Evolutionary conservation across 2,329 filamentous ascomycete species (phyloP).

Genomic region (Arthrobotrys pseudoclavata): DNA sequence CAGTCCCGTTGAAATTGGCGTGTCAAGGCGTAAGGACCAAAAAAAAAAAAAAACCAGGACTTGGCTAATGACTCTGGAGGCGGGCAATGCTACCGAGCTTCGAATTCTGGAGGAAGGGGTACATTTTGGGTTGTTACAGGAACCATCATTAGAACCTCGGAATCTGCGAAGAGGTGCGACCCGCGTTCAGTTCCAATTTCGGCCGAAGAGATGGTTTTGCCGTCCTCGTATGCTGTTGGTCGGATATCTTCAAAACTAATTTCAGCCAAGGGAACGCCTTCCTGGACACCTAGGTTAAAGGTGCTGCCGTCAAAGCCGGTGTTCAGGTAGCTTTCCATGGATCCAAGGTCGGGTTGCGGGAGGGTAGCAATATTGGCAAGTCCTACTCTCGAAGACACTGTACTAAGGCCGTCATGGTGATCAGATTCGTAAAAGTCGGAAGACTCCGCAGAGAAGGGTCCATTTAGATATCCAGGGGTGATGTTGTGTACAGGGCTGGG

Average conservation of each 20-base stretch:
- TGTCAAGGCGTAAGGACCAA: constrained; percentile 51
- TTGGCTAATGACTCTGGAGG: constrained; percentile 34
- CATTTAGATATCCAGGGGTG: constrained; percentile 63
- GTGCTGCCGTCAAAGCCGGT: constrained; percentile 53
- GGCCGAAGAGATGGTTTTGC: constrained; percentile 52
- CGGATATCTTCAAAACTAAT: constrained; percentile 48
- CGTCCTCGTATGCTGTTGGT: constrained; percentile 48
- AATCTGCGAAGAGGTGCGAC: constrained; percentile 55
- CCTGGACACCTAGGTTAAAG: constrained; percentile 56
- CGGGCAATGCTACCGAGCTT: constrained; percentile 48
- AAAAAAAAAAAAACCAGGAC: constrained; percentile 43
- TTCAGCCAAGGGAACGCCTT: constrained; percentile 52
- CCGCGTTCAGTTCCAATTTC: constrained; percentile 52
- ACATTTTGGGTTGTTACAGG: constrained; percentile 59
- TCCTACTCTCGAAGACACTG: constrained; percentile 69
- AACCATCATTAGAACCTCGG: constrained; percentile 60
- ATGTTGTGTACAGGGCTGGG: constrained; percentile 67
- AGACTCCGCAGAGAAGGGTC: constrained; percentile 65
- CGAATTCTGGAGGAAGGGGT: constrained; percentile 48
- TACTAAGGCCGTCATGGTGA: constrained; percentile 64
- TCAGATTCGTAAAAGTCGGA: constrained; percentile 68
- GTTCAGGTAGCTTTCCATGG: constrained; percentile 58
- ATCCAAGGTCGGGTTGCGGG: constrained; percentile 50
- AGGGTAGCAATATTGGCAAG: constrained; percentile 66
- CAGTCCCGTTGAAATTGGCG: constrained; percentile 58